Percentiles rank a stretch among this genome's conserved stretches.
phyloP scores from a whole-genome alignment of 441 rosid species.

The Breynia disticha region DNA sequence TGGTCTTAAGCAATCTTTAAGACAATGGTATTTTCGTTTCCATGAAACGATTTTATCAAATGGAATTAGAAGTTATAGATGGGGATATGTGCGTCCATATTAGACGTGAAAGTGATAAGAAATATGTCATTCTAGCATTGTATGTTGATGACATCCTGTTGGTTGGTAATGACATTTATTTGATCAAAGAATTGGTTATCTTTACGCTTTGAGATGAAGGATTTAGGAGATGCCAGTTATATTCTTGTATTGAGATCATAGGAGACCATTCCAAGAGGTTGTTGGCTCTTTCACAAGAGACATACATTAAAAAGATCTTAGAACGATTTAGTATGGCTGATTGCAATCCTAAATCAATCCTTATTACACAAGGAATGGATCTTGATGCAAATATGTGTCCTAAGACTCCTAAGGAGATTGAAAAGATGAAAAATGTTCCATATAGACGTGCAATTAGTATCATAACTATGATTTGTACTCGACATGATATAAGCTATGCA shows the following conservation, averaged over 20 bases:
- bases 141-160: constrained; percentile 5
- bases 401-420: too few species aligned
- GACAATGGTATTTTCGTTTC: not conserved
- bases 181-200: not conserved
- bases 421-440: not conserved
- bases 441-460: not conserved
- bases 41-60: not conserved
- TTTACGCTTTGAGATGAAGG: not conserved
- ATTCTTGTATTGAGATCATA: not conserved
- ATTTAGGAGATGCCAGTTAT: too few species aligned
- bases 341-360: not conserved
- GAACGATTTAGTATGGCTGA: not conserved
- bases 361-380: not conserved
- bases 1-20: constrained; percentile 1
- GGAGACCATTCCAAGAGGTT: constrained; percentile 3
- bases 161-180: constrained; percentile 3
- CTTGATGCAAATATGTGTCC: not conserved
- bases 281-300: constrained; percentile 5
- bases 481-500: not conserved
- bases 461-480: too few species aligned
- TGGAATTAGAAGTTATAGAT: not conserved
- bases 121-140: not conserved
- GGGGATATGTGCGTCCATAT: not conserved
- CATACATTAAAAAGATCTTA: constrained; percentile 1
- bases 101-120: not conserved